Base-by-base conservation (phyloP, 2,329 filamentous ascomycete species). In the Alternaria consortialis region DNA sequence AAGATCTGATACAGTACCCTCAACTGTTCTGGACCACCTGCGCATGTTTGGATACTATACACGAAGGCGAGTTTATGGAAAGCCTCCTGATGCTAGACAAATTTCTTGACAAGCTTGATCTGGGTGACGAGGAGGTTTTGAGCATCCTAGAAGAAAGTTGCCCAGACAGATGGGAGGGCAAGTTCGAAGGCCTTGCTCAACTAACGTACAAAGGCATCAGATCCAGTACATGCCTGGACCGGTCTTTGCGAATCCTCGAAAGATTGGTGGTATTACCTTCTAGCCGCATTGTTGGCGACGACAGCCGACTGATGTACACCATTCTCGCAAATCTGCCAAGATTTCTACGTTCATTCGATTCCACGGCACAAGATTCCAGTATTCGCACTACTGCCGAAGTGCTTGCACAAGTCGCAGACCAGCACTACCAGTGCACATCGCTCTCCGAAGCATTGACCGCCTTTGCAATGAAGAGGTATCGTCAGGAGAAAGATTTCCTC, bases 11-110 rank as follows among this genome's bases (percentile, higher is more conserved):
- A 48, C 88, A 89, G n/a, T 97, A 97, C 67, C 95, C 95, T 2
- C 94, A 98, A 73, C 83, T 99, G 1, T 98, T 99, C 79, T 99
- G 96, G 96, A 97, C 94, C 0, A 97, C 92, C 0, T 97, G 94
- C 72, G 95, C 95, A 11, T 99, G 95, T 75, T 82, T 99, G 20
- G 94, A 98, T 73, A 98, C 95, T 0, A 97, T 98, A 73, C 97
- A 98, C 66, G 96, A 99, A 79, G 87, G 90, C 23, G 95, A 99
- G 74, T 99, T 97, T 65, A 86, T 95, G 63, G 95, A 97, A 75
- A 93, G 92, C 23, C 83, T 97, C 12, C 90, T 91, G 53, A 97
- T 99, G 91, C 85, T 99, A 9, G 91, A 97, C 60, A 91, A 91
- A 72, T 88, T 97, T 36, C 81, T 99, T 23, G 87, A 88, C 67